Percentiles rank a stretch among this genome's conserved stretches.
Conservation (phyloP, 805 yeast species). For the Starmerella bacillaris region DNA sequence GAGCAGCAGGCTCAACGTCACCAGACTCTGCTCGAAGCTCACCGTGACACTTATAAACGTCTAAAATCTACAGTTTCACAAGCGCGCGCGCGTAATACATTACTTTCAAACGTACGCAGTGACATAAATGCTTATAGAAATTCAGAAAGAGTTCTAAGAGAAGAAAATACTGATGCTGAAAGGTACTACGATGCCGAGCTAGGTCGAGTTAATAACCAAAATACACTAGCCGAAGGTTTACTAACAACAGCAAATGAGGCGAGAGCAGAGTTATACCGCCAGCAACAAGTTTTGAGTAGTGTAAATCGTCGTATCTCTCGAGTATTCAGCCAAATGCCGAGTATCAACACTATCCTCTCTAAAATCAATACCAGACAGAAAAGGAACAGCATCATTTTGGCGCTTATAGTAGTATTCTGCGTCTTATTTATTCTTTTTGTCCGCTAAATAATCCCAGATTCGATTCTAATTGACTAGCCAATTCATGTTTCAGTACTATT, state of each 20-base stretch:
- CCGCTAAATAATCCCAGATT: too few species aligned
- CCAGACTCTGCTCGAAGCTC: constrained; percentile 55
- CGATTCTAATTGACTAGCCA: too few species aligned
- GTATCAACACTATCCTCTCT: constrained; percentile 52
- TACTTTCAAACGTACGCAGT: constrained; percentile 55
- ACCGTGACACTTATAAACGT: constrained; percentile 42
- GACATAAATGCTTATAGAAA: constrained; percentile 55
- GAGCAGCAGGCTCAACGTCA: constrained; percentile 70
- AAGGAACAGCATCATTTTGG: constrained; percentile 73
- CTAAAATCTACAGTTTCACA: constrained; percentile 43
- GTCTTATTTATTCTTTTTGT: constrained; percentile 48
- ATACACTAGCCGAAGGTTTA: constrained; percentile 59
- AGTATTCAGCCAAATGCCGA: constrained; percentile 59
- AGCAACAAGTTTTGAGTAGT: constrained; percentile 42
- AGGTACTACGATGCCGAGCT: constrained; percentile 68
- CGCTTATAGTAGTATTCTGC: constrained; percentile 53
- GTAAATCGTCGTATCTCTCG: constrained; percentile 48
- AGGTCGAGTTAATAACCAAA: constrained; percentile 50
- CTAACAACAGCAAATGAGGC: constrained; percentile 78
- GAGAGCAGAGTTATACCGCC: constrained; percentile 64
- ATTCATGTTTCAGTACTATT: too few species aligned
- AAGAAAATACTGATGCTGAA: constrained; percentile 28
- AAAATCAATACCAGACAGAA: constrained; percentile 77
- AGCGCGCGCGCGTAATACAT: constrained; percentile 58
- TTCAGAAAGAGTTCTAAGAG: constrained; percentile 22